phyloP scores from a whole-genome alignment of 73 alveolate genomes.

The Blepharisma stoltei region DNA sequence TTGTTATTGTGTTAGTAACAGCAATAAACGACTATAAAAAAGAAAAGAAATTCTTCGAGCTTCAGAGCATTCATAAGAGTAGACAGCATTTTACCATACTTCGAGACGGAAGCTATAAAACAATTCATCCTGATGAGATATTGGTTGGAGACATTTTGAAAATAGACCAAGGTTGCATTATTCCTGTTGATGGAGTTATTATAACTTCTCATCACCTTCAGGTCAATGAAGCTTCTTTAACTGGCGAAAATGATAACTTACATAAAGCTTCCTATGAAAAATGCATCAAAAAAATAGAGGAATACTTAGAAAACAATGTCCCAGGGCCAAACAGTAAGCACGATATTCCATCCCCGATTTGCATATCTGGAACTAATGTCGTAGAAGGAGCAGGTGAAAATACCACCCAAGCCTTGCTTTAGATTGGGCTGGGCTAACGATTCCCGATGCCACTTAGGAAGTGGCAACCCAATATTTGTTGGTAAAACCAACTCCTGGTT shows the following conservation, averaged over 20 bases:
- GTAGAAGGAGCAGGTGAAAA: slow-evolving; percentile 63
- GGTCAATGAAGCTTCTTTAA: slow-evolving; percentile 87
- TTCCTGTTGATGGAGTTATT: slow-evolving; percentile 79
- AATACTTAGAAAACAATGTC: slow-evolving; percentile 30
- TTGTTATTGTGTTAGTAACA: slow-evolving; percentile 65
- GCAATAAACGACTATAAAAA: slow-evolving; percentile 59
- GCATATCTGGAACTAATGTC: slow-evolving; percentile 58
- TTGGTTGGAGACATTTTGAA: slow-evolving; percentile 79
- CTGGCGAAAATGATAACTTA: slow-evolving; percentile 81
- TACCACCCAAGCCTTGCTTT: too few relatives aligned
- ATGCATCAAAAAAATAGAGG: background rate
- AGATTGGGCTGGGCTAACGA: too few relatives aligned
- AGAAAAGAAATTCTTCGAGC: slow-evolving; percentile 50
- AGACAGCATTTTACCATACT: slow-evolving; percentile 62
- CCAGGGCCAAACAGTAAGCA: background rate
- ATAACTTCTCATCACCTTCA: slow-evolving; percentile 66
- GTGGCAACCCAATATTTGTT: too few relatives aligned
- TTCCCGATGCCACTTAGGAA: too few relatives aligned
- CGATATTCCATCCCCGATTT: slow-evolving; percentile 58
- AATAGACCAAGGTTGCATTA: slow-evolving; percentile 72
- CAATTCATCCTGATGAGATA: slow-evolving; percentile 60
- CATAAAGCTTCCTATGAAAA: slow-evolving; percentile 53
- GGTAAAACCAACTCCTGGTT: too few relatives aligned
- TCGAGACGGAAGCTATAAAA: slow-evolving; percentile 61
- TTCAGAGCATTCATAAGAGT: slow-evolving; percentile 18